phyloP scores from a whole-genome alignment of 2,329 filamentous ascomycete genomes.

The Fusarium nisikadoi region DNA sequence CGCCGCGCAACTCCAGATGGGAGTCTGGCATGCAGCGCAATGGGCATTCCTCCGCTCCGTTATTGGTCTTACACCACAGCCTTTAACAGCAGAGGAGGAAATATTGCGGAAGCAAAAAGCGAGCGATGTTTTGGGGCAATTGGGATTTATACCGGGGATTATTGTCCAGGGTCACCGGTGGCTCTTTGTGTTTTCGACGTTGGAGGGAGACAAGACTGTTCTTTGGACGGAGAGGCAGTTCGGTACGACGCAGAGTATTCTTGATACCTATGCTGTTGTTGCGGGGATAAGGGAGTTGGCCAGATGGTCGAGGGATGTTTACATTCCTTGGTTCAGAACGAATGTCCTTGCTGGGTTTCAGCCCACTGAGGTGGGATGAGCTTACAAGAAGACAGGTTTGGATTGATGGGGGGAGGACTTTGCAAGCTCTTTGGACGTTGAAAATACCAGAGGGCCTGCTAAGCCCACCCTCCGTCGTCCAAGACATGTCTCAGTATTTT shows the following conservation, averaged over 20 bases:
- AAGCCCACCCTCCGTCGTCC: rapidly evolving
- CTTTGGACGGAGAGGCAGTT: slow-evolving; percentile 33
- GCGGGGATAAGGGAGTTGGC: slow-evolving; percentile 29
- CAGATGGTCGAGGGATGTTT: slow-evolving; percentile 22
- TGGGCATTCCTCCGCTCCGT: slow-evolving; percentile 22
- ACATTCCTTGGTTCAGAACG: slow-evolving; percentile 29
- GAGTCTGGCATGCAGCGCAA: slow-evolving; percentile 29
- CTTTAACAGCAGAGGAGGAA: not conserved
- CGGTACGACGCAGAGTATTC: slow-evolving; percentile 28
- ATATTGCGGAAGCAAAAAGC: not conserved
- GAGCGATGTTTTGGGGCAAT: not conserved
- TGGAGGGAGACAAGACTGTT: slow-evolving; percentile 16
- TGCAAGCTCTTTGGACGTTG: rapidly evolving
- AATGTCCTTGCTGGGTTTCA: slow-evolving; percentile 1
- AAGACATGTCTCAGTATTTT: not conserved
- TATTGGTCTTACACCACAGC: not conserved
- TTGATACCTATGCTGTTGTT: slow-evolving; percentile 27
- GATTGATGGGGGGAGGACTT: too few species aligned
- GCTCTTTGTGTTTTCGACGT: slow-evolving; percentile 36
- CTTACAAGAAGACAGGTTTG: too few species aligned
- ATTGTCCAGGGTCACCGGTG: slow-evolving; percentile 35
- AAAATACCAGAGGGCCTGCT: too few species aligned
- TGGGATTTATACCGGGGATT: slow-evolving; percentile 34
- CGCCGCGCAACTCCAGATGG: slow-evolving; percentile 24
- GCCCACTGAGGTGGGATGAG: not conserved